Conservation (phyloP, 2,329 filamentous ascomycete species). For the Beauveria scarabaeidicola region DNA sequence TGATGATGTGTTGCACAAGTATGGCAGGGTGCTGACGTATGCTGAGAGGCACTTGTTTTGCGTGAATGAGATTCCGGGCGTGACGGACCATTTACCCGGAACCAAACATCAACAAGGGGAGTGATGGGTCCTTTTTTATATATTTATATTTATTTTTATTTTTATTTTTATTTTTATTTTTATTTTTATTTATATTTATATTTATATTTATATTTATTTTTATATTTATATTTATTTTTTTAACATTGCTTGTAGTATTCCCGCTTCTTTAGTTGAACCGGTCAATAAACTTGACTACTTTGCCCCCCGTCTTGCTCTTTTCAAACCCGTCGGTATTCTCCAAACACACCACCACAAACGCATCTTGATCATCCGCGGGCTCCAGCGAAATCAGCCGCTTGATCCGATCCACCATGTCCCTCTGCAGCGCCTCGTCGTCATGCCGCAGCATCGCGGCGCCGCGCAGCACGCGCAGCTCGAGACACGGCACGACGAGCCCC, state of each 20-base stretch:
- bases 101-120: conserved; percentile 17
- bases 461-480: conserved; percentile 8
- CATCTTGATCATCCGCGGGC: conserved; percentile 20
- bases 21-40: conserved; percentile 31
- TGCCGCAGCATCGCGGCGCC: not conserved
- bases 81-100: conserved; percentile 34
- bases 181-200: too few relatives aligned
- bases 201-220: too few relatives aligned
- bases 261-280: not conserved
- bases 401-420: conserved; percentile 15
- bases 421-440: conserved; percentile 13
- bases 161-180: not conserved
- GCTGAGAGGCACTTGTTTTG: conserved; percentile 32
- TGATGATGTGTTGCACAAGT: conserved; percentile 31
- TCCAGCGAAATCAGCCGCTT: conserved; percentile 18
- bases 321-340: conserved; percentile 25
- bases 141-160: not conserved
- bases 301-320: conserved; percentile 18
- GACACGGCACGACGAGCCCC: conserved; percentile 7
- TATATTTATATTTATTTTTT: not conserved
- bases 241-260: not conserved
- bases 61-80: conserved; percentile 37
- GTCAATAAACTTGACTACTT: conserved; percentile 21
- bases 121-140: not conserved
- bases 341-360: conserved; percentile 25